phyloP scores from a whole-genome alignment of 2,329 filamentous ascomycete species.

The Fusarium tjaetaba region DNA sequence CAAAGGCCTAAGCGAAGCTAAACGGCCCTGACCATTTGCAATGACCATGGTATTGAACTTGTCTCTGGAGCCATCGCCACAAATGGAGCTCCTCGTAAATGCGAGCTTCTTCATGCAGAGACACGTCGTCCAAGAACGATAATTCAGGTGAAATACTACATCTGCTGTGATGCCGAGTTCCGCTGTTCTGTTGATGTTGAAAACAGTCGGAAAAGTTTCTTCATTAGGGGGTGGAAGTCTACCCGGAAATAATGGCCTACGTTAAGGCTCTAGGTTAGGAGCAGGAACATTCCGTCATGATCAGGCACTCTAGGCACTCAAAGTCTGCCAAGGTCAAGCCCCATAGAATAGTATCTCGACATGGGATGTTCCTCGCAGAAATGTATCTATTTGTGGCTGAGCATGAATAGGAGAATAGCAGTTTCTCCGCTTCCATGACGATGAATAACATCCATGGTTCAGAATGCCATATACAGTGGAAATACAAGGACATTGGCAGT shows the following conservation, averaged over 20 bases:
- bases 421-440: not conserved
- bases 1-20: not conserved
- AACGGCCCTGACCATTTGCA: not conserved
- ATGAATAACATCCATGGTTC: not conserved
- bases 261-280: constrained; percentile 4
- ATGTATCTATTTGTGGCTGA: not conserved
- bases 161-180: constrained; percentile 5
- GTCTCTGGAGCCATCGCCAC: not conserved
- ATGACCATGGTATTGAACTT: not conserved
- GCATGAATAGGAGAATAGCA: not conserved
- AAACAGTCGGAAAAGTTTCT: not conserved
- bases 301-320: constrained; percentile 1
- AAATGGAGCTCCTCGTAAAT: not conserved
- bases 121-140: not conserved
- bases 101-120: not conserved
- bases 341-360: not conserved
- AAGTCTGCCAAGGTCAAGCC: constrained; percentile 2
- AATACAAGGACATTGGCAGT: not conserved
- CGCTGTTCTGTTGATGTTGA: not conserved
- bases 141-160: not conserved
- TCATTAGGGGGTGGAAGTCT: not conserved
- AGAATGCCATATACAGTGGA: not conserved
- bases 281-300: not conserved
- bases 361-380: not conserved
- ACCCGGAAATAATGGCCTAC: not conserved